phyloP scores from a whole-genome alignment of 1,139 yeast species.

The Nakaseomyces glabratus region DNA sequence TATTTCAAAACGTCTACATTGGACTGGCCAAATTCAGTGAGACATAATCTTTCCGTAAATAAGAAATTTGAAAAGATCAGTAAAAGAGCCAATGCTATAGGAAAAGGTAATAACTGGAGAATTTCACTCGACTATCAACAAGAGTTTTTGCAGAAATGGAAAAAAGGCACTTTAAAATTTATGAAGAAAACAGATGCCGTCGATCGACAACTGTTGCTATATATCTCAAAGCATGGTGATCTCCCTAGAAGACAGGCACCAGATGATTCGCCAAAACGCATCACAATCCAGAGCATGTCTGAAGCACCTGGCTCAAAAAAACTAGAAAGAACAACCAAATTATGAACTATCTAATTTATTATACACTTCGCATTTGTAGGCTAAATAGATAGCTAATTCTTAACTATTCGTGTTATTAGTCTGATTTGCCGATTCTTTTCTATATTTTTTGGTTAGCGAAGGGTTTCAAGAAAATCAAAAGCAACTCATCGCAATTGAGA shows the following conservation, averaged over 20 bases:
- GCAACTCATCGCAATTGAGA: too few relatives aligned
- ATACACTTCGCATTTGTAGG: too few relatives aligned
- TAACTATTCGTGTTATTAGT: too few relatives aligned
- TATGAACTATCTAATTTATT: too few relatives aligned
- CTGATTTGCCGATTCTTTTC: too few relatives aligned
- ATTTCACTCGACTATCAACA: slow-evolving; percentile 73
- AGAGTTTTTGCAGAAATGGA: slow-evolving; percentile 72
- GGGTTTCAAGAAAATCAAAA: too few relatives aligned
- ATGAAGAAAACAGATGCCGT: slow-evolving; percentile 71
- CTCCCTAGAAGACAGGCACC: slow-evolving; percentile 3
- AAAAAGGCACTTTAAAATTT: slow-evolving; percentile 59
- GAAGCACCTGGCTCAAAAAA: slow-evolving; percentile 11
- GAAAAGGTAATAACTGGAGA: slow-evolving; percentile 99
- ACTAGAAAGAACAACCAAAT: too few relatives aligned
- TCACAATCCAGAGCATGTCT: slow-evolving; percentile 14
- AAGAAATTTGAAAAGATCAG: slow-evolving; percentile 92
- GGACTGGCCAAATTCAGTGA: slow-evolving; percentile 85
- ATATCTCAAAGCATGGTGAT: slow-evolving; percentile 48
- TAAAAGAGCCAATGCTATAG: slow-evolving; percentile 85
- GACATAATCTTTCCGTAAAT: slow-evolving; percentile 71
- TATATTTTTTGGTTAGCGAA: too few relatives aligned
- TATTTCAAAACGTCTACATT: slow-evolving; percentile 81
- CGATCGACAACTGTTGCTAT: slow-evolving; percentile 67
- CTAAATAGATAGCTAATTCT: too few relatives aligned
- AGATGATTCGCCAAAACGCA: slow-evolving; percentile 43